Base-by-base conservation (phyloP, 2,329 filamentous ascomycete genomes). In the Colletotrichum sp. region DNA sequence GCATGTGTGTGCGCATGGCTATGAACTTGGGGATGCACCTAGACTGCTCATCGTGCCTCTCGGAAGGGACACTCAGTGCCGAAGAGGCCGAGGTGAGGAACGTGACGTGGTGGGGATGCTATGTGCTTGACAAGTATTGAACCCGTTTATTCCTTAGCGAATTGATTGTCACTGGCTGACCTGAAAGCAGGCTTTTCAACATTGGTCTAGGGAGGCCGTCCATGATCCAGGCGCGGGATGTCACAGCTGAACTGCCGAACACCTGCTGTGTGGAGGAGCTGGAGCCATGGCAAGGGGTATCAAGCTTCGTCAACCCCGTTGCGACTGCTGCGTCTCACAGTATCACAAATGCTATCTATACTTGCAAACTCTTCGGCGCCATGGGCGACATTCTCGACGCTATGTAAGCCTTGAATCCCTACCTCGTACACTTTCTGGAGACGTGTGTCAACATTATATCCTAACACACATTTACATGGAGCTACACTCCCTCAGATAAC, bases 61-160 rank as follows among this genome's bases (percentile, higher is more conserved):
- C 36, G 5, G 36, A 44, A 5, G 36, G 36, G 3, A 44, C 16
- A 44, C 36, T 44, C 16, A 44, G 36, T 1, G 36, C 36, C 2
- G 36, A 44, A 44, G 36, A 44, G 36, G 36, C 36, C 0, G 16
- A 44, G 8, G 36, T 44, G 36, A 44, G 36, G 3, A 44, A 44
- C 36, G 36, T 44, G 8, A 18, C 36, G 0, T 44, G 36, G 36
- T 44, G 36, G 36, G 36, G 36, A 44, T 44, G 36, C 36, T 44
- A 44, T 3, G 36, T 44, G 36, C 36, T 44, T 18, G 36, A 44
- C 5, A 44, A 44, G 36, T 44, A 44, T 44, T 44, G 3, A 2
- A 0, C 36, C 2, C 16, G 0, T 44, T 44, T 6, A 10, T 44
- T 44, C 0, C 36, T 44, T 0, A 44, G 16, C 36, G 36, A 0